These are phyloP conservation scores for Phytophthora kernoviae DNA, from an alignment of 352 stramenopile genomes.

Conservation along the genomic window DNA sequence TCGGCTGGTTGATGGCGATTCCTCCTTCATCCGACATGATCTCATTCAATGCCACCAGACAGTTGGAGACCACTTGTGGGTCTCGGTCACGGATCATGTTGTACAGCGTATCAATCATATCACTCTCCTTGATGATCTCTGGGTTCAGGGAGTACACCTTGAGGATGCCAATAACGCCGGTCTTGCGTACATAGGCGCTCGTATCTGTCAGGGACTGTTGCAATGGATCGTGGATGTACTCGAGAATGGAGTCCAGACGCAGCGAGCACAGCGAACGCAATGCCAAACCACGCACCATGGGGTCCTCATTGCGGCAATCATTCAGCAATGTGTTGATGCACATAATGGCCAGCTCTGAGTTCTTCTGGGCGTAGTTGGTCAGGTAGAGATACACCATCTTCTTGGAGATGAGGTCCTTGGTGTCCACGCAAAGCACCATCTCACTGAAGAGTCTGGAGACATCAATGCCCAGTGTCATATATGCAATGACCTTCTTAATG, in stretches of 20 bases:
- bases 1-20: slow-evolving; percentile 97
- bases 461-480: slow-evolving; percentile 99
- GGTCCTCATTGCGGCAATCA: slow-evolving; percentile 98
- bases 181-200: slow-evolving; percentile 99
- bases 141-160: slow-evolving; percentile 96
- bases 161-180: slow-evolving; percentile 98
- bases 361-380: slow-evolving; percentile 98
- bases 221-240: slow-evolving; percentile 97
- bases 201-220: slow-evolving; percentile 93
- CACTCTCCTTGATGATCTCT: slow-evolving; percentile 91
- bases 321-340: slow-evolving; percentile 99
- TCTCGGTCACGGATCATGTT: slow-evolving; percentile 99
- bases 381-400: slow-evolving; percentile 99
- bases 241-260: slow-evolving; percentile 96
- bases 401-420: slow-evolving; percentile 99
- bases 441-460: slow-evolving; percentile 99
- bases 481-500: slow-evolving; percentile 99
- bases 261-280: slow-evolving; percentile 97
- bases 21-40: slow-evolving; percentile 97
- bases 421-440: slow-evolving; percentile 98
- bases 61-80: slow-evolving; percentile 97
- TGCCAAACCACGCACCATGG: slow-evolving; percentile 97
- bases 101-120: slow-evolving; percentile 98
- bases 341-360: slow-evolving; percentile 99
- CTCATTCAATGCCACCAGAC: slow-evolving; percentile 97